Base-by-base conservation (phyloP, 352 stramenopile species). In the Pythium aquatile region DNA sequence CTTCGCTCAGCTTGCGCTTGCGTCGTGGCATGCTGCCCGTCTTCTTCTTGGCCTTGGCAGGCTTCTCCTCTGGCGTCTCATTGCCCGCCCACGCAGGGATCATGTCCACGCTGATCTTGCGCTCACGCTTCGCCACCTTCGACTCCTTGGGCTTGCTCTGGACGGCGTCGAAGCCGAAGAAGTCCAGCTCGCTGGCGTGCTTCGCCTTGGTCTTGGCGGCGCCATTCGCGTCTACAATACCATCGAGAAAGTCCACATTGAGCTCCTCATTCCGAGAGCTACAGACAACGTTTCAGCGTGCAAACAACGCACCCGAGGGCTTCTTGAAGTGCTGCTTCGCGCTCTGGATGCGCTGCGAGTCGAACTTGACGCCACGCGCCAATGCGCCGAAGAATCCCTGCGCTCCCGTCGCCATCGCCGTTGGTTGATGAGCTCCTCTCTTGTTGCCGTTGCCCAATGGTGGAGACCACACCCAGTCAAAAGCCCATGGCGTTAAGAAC, bases 1-100 rank as follows among this genome's bases (percentile, higher is more conserved):
- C 83, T 63, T 92, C 86, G 56, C 84, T 95, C 57, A 95, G 72
- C 64, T 93, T 95, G 62, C 84, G 84, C 70, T 93, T 93, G 54
- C 83, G 83, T 13, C 84, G 84, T 55, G 77, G 81, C 64, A 84
- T 90, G 66, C 86, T 93, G 29, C 86, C 81, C 0, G 44, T 60
- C 28, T 76, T 83, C 47, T 66, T 77, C 29, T 76, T 77, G 32
- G 74, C 71, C 59, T 87, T 87, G 28, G 4, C 69, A 26, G 59
- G 29, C 28, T 46, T 16, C 35, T 39, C 32, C 1, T 53, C 24
- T 1, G 51, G 42, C 6, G 17, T 26, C 17, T 84, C 75, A 20
- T 87, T 58, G n/a, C 81, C 82, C 1, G 83, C 83, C 81, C 81
- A 92, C 32, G 71, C 68, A 2, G 83, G 79, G 52, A 92, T 72